A percentile compares a stretch with the other conserved stretches of the same genome.
Conservation (phyloP, 164 flowering plant genomes). For the Chloranthus sessilifolius region DNA sequence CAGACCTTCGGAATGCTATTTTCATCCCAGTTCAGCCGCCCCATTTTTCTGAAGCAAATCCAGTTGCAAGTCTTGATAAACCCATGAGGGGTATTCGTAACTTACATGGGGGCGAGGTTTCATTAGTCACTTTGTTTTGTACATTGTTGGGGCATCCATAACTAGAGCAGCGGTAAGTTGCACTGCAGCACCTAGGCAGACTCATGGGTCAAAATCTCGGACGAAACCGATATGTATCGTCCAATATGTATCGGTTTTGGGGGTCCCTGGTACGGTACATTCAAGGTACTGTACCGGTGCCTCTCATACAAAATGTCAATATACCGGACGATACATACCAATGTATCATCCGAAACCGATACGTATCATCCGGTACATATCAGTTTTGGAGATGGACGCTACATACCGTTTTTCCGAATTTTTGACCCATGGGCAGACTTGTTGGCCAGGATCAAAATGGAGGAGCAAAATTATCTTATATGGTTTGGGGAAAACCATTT, state of each 20-base stretch:
- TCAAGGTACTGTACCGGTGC: too few species aligned
- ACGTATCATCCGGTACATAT: too few species aligned
- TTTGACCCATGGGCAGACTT: too few species aligned
- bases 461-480: conserved; percentile 13
- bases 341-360: too few species aligned
- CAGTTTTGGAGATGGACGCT: too few species aligned
- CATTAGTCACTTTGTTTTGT: conserved; percentile 50
- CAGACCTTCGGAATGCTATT: conserved; percentile 29
- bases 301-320: too few species aligned
- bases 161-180: conserved; percentile 76
- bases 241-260: too few species aligned
- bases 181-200: conserved; percentile 56
- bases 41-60: conserved; percentile 20
- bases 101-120: conserved; percentile 31
- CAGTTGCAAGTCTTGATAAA: conserved; percentile 9
- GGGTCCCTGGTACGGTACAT: too few species aligned
- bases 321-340: too few species aligned
- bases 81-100: conserved; percentile 40
- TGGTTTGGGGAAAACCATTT: conserved; percentile 15
- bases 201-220: too few species aligned
- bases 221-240: too few species aligned
- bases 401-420: too few species aligned
- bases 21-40: conserved; percentile 28
- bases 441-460: conserved; percentile 44
- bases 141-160: conserved; percentile 66